phyloP scores from a whole-genome alignment of 306 rosid genomes.

The Quillaja saponaria region DNA sequence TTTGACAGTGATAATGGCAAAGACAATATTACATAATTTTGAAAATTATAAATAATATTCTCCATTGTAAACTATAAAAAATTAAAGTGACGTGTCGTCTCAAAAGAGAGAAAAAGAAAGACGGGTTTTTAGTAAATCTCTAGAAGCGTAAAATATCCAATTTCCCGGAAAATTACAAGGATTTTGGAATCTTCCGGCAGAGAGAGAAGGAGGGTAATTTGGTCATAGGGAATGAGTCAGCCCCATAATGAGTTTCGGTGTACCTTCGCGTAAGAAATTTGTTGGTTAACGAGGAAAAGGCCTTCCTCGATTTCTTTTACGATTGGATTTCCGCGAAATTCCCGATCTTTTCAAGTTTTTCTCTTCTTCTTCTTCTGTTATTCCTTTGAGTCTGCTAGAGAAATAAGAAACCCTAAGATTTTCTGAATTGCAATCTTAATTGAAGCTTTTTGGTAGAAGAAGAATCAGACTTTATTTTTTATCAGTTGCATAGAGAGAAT shows the following conservation, averaged over 20 bases:
- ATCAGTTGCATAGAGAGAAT: constrained; percentile 17
- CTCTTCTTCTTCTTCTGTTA: neutral
- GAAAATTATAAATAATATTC: too few relatives aligned
- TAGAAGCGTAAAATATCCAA: too few relatives aligned
- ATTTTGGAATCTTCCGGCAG: neutral
- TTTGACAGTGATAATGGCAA: too few relatives aligned
- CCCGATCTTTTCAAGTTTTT: neutral
- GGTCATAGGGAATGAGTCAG: neutral
- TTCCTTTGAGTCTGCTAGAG: neutral
- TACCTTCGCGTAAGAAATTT: constrained; percentile 17
- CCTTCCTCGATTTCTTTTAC: neutral
- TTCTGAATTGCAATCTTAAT: neutral
- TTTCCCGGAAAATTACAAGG: too few relatives aligned
- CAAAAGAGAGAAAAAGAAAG: too few relatives aligned
- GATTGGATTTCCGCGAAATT: constrained; percentile 36
- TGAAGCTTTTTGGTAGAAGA: neutral
- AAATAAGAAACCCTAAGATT: neutral
- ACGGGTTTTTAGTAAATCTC: too few relatives aligned
- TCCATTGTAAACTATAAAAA: too few relatives aligned
- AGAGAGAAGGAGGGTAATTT: neutral
- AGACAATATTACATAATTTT: too few relatives aligned
- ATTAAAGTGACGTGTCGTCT: too few relatives aligned
- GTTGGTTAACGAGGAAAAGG: constrained; percentile 19
- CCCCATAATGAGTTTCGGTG: neutral
- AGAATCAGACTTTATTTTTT: constrained; percentile 7